These are phyloP conservation scores for Metschnikowia rubicola DNA, from an alignment of 805 yeast species.

Conservation along the genomic window DNA sequence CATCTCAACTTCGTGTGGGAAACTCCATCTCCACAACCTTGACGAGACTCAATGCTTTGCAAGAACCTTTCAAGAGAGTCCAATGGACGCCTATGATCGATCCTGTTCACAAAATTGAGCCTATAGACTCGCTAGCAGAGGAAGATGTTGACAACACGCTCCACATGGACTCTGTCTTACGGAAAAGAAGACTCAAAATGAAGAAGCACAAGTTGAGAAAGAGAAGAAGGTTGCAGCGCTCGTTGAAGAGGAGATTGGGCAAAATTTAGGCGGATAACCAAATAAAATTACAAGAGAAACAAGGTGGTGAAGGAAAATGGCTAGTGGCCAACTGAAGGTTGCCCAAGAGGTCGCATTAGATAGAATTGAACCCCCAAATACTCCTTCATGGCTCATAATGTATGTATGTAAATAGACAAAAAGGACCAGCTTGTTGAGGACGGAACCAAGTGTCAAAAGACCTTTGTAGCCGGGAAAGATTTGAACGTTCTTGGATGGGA, in stretches of 20 bases:
- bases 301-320: neutral
- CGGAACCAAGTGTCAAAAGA: too few species aligned
- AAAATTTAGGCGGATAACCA: conserved; percentile 23
- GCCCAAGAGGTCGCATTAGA: too few species aligned
- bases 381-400: too few species aligned
- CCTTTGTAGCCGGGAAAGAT: too few species aligned
- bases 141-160: conserved; percentile 29
- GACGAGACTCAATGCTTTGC: conserved; percentile 4
- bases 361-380: too few species aligned
- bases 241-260: conserved; percentile 68
- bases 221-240: conserved; percentile 92
- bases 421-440: too few species aligned
- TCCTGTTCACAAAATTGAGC: conserved; percentile 3
- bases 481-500: too few species aligned
- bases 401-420: too few species aligned
- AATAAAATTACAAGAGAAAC: neutral
- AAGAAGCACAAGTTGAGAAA: conserved; percentile 95
- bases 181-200: conserved; percentile 92
- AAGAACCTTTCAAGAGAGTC: neutral
- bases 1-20: conserved; percentile 2
- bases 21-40: conserved; percentile 4
- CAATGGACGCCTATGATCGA: conserved; percentile 6
- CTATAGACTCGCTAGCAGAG: neutral
- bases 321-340: neutral
- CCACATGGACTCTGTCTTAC: conserved; percentile 64